phyloP scores from a whole-genome alignment of 2,329 filamentous ascomycete species.

The Plenodomus biglobosus region DNA sequence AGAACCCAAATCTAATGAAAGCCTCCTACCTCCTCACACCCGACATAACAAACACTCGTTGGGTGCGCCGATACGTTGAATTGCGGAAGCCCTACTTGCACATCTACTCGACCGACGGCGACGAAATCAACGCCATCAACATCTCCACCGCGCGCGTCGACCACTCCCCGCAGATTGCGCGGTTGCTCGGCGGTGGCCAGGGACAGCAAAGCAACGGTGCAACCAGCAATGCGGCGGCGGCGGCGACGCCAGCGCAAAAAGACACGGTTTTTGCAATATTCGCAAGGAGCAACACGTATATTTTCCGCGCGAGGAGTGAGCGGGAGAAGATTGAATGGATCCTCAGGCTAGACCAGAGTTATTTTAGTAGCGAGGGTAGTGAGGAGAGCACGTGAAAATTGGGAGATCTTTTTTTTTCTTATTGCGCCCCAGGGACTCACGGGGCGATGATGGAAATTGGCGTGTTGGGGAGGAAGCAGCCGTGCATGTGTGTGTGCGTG shows the following conservation, averaged over 20 bases:
- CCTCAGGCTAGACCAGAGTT: conserved; percentile 85
- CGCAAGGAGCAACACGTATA: conserved; percentile 89
- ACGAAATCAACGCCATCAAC: conserved; percentile 87
- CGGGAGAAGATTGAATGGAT: conserved; percentile 97
- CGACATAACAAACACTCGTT: conserved; percentile 76
- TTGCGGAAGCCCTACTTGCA: conserved; percentile 89
- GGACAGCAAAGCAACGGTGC: conserved; percentile 10
- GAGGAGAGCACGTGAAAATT: conserved; percentile 12
- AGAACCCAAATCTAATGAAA: conserved; percentile 73
- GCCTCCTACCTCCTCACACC: conserved; percentile 85
- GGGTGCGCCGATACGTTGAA: conserved; percentile 92
- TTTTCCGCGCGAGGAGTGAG: conserved; percentile 88
- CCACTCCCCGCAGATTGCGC: conserved; percentile 83
- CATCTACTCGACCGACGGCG: conserved; percentile 82
- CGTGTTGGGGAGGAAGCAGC: too few species aligned
- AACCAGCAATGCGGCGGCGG: conserved; percentile 2
- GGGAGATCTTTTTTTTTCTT: too few species aligned
- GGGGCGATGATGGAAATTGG: too few species aligned
- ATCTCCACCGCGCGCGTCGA: conserved; percentile 89
- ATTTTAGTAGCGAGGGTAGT: conserved; percentile 47
- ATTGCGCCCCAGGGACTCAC: too few species aligned
- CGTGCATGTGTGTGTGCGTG: too few species aligned
- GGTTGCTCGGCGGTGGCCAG: conserved; percentile 60
- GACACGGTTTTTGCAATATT: conserved; percentile 88
- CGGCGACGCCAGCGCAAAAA: conserved; percentile 40